Evolutionary conservation across 169 alveolate genomes (phyloP).

Genomic region (Plasmodium reichenowi): DNA sequence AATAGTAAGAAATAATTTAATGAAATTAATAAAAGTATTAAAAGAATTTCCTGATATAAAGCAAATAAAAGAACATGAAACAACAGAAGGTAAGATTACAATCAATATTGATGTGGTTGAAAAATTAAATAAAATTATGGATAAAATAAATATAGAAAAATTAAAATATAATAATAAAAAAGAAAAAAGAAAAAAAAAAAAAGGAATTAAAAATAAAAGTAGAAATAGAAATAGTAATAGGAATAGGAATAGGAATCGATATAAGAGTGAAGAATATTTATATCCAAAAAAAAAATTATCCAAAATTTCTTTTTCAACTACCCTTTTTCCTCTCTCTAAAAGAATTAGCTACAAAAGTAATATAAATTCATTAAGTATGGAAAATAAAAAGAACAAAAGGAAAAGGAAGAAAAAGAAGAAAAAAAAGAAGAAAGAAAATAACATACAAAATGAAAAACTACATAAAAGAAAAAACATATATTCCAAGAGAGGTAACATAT

Average conservation of each 20-base stretch:
- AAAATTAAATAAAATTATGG: slow-evolving; percentile 29
- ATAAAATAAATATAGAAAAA: slow-evolving; percentile 66
- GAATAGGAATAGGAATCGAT: not conserved
- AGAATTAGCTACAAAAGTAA: slow-evolving; percentile 22
- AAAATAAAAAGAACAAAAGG: not conserved
- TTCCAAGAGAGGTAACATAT: no score
- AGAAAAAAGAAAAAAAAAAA: slow-evolving; percentile 15
- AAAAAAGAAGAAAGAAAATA: no score
- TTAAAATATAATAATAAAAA: slow-evolving; percentile 17
- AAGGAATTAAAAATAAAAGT: slow-evolving; percentile 2
- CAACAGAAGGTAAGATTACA: not conserved
- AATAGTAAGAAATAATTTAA: slow-evolving; percentile 46
- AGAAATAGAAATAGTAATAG: not conserved
- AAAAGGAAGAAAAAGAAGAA: not conserved
- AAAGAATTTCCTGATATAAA: slow-evolving; percentile 51
- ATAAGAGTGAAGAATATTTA: no score
- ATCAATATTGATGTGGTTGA: slow-evolving; percentile 31
- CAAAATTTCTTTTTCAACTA: slow-evolving; percentile 12
- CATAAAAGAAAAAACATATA: no score
- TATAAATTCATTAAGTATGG: slow-evolving; percentile 18
- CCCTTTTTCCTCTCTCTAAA: not conserved
- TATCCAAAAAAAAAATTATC: slow-evolving; percentile 15
- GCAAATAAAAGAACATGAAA: not conserved
- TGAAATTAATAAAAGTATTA: slow-evolving; percentile 41
- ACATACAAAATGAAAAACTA: no score